Evolutionary conservation across 345 rosid genomes (phyloP).

Genomic region (Durio zibethinus): DNA sequence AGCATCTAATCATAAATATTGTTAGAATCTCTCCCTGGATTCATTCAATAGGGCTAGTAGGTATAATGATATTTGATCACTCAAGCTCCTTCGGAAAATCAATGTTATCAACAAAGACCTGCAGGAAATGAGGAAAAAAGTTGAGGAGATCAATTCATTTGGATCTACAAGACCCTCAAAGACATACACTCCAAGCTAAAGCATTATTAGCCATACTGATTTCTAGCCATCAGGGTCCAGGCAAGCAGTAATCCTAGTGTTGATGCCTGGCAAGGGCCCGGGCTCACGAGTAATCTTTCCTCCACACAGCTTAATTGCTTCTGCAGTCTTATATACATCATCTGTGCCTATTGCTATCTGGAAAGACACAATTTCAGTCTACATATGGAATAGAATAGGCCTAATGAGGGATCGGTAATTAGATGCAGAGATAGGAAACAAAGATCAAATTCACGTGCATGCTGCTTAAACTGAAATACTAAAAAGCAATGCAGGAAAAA

Average conservation of each 20-base stretch:
- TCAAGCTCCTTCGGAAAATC: conserved; percentile 9
- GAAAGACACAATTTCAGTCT: conserved; percentile 4
- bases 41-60: neutral
- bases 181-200: neutral
- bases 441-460: neutral
- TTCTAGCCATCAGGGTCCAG: conserved; percentile 98
- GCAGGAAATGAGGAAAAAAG: neutral
- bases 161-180: neutral
- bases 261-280: conserved; percentile 91
- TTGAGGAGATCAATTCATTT: neutral
- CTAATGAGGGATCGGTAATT: neutral
- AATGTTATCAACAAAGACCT: conserved; percentile 11
- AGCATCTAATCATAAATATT: neutral
- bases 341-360: conserved; percentile 94
- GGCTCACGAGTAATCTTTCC: conserved; percentile 86
- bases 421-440: neutral
- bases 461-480: neutral
- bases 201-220: conserved; percentile 43
- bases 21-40: neutral
- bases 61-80: neutral
- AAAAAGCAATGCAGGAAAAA: neutral
- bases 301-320: conserved; percentile 70
- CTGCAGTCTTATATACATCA: conserved; percentile 92
- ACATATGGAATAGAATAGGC: neutral
- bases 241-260: conserved; percentile 89